Percentiles rank a stretch among this genome's conserved stretches.
phyloP scores from a whole-genome alignment of 1,284 basidiomycete genomes.

The Fomitopsis schrenkii region DNA sequence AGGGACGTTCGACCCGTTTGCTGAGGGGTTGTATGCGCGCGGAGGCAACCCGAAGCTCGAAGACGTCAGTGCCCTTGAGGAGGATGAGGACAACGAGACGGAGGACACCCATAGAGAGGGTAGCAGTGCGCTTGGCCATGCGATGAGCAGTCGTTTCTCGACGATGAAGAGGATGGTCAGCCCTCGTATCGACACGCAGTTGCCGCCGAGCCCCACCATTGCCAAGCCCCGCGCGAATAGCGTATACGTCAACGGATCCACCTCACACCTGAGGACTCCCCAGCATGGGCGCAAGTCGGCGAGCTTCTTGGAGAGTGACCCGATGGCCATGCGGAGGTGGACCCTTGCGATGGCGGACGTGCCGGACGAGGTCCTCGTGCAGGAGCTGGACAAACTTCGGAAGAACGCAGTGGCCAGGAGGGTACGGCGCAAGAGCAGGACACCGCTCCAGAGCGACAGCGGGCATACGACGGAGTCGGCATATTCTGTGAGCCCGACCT shows the following conservation, averaged over 20 bases:
- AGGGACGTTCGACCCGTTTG: conserved; percentile 20
- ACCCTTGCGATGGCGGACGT: conserved; percentile 35
- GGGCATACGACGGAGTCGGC: conserved; percentile 8
- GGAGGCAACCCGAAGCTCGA: conserved; percentile 6
- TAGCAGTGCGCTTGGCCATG: not conserved
- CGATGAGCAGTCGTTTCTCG: conserved; percentile 3
- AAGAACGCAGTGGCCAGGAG: conserved; percentile 18
- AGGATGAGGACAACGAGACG: not conserved
- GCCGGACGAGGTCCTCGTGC: conserved; percentile 32
- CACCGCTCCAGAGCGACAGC: conserved; percentile 13
- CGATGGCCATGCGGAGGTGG: conserved; percentile 29
- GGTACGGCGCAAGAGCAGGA: conserved; percentile 9
- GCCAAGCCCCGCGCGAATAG: not conserved
- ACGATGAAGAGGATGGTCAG: conserved; percentile 5
- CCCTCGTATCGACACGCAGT: not conserved
- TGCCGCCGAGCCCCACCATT: not conserved
- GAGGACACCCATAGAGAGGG: not conserved
- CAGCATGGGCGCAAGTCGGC: not conserved
- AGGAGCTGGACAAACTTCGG: conserved; percentile 32
- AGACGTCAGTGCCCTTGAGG: not conserved
- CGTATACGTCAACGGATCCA: not conserved
- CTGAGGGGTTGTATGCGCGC: conserved; percentile 11
- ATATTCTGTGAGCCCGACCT: conserved; percentile 14
- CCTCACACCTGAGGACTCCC: not conserved
- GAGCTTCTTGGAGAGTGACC: conserved; percentile 4